Percentiles rank a stretch among this genome's conserved stretches.
phyloP scores from a whole-genome alignment of 805 yeast species.

The Starmerella riodocensis region DNA sequence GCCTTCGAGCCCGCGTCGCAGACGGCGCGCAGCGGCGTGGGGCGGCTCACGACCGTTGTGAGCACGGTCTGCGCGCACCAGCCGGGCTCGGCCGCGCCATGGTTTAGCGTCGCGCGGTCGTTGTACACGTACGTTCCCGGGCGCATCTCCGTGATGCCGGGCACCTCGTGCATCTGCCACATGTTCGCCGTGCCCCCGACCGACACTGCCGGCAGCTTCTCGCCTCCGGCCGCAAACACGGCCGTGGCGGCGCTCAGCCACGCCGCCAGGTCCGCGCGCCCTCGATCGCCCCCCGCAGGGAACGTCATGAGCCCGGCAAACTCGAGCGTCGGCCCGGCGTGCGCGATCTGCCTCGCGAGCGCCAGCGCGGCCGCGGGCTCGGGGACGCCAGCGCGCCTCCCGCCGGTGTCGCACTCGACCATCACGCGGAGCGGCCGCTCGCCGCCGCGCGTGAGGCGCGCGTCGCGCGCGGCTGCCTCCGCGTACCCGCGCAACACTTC shows the following conservation, averaged over 20 bases:
- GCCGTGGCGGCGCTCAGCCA: conserved; percentile 9
- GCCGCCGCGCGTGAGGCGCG: not conserved
- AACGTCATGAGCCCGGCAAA: conserved; percentile 16
- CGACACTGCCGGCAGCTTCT: conserved; percentile 6
- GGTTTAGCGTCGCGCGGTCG: conserved; percentile 11
- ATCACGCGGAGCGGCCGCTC: conserved; percentile 4
- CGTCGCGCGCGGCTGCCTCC: conserved; percentile 1
- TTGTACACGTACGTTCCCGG: conserved; percentile 17
- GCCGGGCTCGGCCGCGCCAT: conserved; percentile 8
- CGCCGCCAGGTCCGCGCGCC: not conserved
- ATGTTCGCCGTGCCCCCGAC: conserved; percentile 18
- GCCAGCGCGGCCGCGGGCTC: conserved; percentile 10
- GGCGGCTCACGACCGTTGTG: conserved; percentile 14
- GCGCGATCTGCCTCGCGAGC: conserved; percentile 6
- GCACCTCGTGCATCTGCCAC: conserved; percentile 13
- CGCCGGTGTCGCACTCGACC: conserved; percentile 18
- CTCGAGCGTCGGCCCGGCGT: conserved; percentile 1
- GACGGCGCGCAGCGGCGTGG: conserved; percentile 13
- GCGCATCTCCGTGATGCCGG: conserved; percentile 12
- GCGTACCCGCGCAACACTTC: conserved; percentile 7
- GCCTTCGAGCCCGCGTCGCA: conserved; percentile 18
- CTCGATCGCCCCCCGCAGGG: conserved; percentile 12
- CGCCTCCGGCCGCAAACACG: conserved; percentile 3
- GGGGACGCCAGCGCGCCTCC: conserved; percentile 14
- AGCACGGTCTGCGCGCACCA: conserved; percentile 15